Conservation (phyloP, 148 eudicot genomes). For the Rhododendron ovatum region DNA sequence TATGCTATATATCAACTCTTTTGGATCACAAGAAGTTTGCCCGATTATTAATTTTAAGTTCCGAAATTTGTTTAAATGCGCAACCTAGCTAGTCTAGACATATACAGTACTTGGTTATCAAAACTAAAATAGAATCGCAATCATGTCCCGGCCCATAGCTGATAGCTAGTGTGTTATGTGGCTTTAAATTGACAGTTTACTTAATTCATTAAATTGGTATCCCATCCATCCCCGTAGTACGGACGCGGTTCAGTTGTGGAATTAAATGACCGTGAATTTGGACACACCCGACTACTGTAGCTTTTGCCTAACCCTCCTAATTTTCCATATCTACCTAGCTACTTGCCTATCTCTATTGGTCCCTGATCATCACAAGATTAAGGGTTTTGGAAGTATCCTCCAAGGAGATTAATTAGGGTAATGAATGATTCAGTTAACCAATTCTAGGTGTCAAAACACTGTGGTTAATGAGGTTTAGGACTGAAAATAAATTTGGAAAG, state of each 20-base stretch:
- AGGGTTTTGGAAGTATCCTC: no score
- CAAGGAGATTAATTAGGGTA: no score
- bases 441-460: not conserved
- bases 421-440: no score
- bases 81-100: no score
- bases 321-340: not conserved
- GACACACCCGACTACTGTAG: not conserved
- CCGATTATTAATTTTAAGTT: no score
- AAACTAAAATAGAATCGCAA: not conserved
- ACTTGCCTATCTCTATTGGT: not conserved
- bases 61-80: no score
- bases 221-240: not conserved
- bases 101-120: no score
- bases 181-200: not conserved
- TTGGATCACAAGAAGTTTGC: no score
- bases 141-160: not conserved
- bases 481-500: not conserved
- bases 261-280: not conserved
- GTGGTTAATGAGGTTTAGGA: not conserved
- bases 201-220: not conserved
- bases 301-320: not conserved
- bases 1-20: no score
- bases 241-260: not conserved
- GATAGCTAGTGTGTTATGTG: not conserved
- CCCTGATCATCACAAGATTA: not conserved